Conservation (phyloP, 148 eudicot genomes). For the Nepenthes gracilis region DNA sequence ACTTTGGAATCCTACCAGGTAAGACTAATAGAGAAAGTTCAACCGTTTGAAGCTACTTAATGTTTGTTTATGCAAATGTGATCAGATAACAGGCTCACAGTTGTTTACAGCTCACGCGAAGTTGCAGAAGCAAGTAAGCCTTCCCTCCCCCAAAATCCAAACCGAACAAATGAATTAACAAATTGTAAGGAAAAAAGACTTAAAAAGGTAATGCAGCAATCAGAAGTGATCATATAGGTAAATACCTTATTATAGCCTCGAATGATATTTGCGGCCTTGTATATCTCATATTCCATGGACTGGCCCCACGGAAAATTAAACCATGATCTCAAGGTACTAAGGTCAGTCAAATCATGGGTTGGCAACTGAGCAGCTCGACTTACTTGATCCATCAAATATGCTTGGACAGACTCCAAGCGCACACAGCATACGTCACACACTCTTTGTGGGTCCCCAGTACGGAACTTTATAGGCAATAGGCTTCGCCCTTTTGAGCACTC, state of each 20-base stretch:
- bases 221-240: not conserved
- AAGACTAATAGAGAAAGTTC: too few species aligned
- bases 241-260: constrained; percentile 45
- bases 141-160: not conserved
- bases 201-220: not conserved
- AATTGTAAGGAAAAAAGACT: not conserved
- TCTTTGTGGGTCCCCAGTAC: constrained; percentile 36
- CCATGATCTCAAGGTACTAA: constrained; percentile 70
- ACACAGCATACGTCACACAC: constrained; percentile 69
- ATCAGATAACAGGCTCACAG: too few species aligned
- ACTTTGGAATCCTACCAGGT: too few species aligned
- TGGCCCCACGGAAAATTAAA: constrained; percentile 73
- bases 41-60: too few species aligned
- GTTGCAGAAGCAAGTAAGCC: constrained; percentile 14
- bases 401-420: constrained; percentile 50
- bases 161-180: too few species aligned
- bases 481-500: constrained; percentile 68
- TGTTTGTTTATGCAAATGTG: too few species aligned
- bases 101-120: too few species aligned
- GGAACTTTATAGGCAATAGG: constrained; percentile 52
- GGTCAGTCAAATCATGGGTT: constrained; percentile 69
- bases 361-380: constrained; percentile 65
- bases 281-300: constrained; percentile 66
- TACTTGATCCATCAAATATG: constrained; percentile 55
- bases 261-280: constrained; percentile 55